Conservation (phyloP, 352 stramenopile species). For the Phytophthora ohioensis region DNA sequence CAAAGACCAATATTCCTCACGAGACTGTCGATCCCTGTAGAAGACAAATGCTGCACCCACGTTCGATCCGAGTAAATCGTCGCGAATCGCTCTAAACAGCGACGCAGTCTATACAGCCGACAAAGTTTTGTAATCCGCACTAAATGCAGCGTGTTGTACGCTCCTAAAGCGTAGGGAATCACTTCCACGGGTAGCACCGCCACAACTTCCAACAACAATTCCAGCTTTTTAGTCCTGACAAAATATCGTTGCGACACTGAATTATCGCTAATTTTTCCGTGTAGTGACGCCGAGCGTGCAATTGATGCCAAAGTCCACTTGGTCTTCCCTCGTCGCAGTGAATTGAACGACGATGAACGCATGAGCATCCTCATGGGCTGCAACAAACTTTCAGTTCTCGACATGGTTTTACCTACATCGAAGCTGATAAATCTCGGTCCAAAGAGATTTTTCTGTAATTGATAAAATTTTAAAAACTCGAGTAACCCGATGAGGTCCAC, state of each 20-base stretch:
- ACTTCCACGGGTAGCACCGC: slow-evolving; percentile 67
- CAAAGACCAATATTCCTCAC: slow-evolving; percentile 50
- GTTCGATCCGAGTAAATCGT: slow-evolving; percentile 60
- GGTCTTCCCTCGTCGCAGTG: background rate
- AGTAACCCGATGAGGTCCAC: slow-evolving; percentile 23
- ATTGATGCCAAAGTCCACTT: slow-evolving; percentile 36
- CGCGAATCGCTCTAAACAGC: slow-evolving; percentile 49
- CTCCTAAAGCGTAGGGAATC: slow-evolving; percentile 40
- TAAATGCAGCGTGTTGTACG: slow-evolving; percentile 69
- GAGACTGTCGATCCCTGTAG: slow-evolving; percentile 66
- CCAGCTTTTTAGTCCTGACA: slow-evolving; percentile 30
- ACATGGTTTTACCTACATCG: background rate
- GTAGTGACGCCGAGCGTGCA: background rate
- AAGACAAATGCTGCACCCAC: slow-evolving; percentile 61
- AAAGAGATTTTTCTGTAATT: slow-evolving; percentile 5
- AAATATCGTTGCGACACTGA: background rate
- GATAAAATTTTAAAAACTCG: slow-evolving; percentile 32
- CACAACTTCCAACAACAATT: slow-evolving; percentile 61
- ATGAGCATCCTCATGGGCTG: background rate
- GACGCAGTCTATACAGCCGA: slow-evolving; percentile 53
- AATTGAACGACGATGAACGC: slow-evolving; percentile 22
- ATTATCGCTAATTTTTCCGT: slow-evolving; percentile 5
- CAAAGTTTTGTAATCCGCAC: slow-evolving; percentile 69
- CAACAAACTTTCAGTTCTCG: background rate
- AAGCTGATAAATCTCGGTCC: slow-evolving; percentile 21